Conservation (phyloP, 2,329 filamentous ascomycete species). For the Alternaria triticina region DNA sequence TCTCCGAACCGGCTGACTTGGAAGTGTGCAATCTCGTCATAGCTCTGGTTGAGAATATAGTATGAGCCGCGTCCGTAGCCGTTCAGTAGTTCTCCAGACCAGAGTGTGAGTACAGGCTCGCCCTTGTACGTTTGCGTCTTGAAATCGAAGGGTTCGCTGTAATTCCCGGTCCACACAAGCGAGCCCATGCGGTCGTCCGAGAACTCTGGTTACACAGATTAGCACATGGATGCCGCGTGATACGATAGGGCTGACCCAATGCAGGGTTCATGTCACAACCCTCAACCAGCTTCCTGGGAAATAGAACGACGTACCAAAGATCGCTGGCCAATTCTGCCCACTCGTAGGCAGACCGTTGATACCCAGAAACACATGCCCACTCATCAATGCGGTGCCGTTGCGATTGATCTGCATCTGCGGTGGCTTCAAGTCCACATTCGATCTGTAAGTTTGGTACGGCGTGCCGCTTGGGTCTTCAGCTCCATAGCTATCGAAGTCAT, state of each 20-base stretch:
- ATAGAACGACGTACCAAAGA: conserved; percentile 14
- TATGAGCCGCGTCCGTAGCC: conserved; percentile 20
- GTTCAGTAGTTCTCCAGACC: conserved; percentile 17
- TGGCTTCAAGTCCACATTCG: conserved; percentile 20
- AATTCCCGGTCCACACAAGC: conserved; percentile 26
- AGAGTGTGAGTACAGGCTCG: conserved; percentile 29
- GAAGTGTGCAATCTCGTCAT: conserved; percentile 23
- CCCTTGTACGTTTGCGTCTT: conserved; percentile 27
- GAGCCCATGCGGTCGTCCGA: conserved; percentile 23
- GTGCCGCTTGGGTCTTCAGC: conserved; percentile 12
- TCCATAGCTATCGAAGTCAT: conserved; percentile 19
- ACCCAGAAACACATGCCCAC: conserved; percentile 21
- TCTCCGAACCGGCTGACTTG: conserved; percentile 15
- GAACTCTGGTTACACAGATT: conserved; percentile 9
- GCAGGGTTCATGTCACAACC: not conserved
- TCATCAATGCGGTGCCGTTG: conserved; percentile 14
- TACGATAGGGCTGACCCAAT: not conserved
- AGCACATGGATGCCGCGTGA: not conserved
- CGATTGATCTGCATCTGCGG: conserved; percentile 24
- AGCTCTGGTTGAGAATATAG: conserved; percentile 25
- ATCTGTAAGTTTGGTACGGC: conserved; percentile 24
- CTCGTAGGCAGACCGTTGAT: conserved; percentile 25
- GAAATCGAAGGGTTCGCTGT: conserved; percentile 29
- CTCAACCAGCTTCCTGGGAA: not conserved
- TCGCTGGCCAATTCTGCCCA: conserved; percentile 24